Evolutionary conservation across 768 basidiomycete genomes (phyloP), one percentile per base, ranked within the genome.

Genomic region (Termitomyces sp.): DNA sequence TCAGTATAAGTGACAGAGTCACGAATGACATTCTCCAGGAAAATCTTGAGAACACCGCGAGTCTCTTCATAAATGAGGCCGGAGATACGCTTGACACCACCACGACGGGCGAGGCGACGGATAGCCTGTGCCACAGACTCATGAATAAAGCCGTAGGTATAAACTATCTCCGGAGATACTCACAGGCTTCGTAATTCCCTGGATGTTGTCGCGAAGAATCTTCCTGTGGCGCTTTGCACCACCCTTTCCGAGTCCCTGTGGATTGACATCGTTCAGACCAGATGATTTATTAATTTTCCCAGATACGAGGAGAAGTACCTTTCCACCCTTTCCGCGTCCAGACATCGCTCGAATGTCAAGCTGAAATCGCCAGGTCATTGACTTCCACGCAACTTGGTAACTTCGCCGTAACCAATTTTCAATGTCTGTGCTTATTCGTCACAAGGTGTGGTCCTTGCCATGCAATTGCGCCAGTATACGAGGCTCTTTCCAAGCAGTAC

Each of bases 391-490:
- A 57, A 82, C 86, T 61, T 93, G 91, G 91, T 90, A 63, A 63
- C 74, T 38, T 4, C 59, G 40, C 20, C 18, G 9, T 36, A 23
- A 26, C 48, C 46, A 28, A 59, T 50, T 41, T 2, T 10, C 26
- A 36, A 47, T 14, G 14, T 54, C 51, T 57, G 61, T 35, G 35
- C 41, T 56, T 54, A 62, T 69, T 48, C 63, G 58, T 28, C 20
- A 20, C n/a, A 63, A 92, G 91, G 92, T 93, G 91, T 79, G 86
- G 88, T 1, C 92, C 92, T 38, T 94, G 91, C 69, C 89, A 91
- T 71, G 79, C 79, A 44, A 94, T 94, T 62, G 91, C 91, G 3
- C 92, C 93, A 2, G 72, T 78, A 0, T 93, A 81, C 61, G 90
- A 92, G 64, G 74, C 80, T 0, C 74, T 94, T 2, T 80, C 90